Evolutionary conservation across 768 basidiomycete species (phyloP).

Genomic region (Lactarius trivialis): DNA sequence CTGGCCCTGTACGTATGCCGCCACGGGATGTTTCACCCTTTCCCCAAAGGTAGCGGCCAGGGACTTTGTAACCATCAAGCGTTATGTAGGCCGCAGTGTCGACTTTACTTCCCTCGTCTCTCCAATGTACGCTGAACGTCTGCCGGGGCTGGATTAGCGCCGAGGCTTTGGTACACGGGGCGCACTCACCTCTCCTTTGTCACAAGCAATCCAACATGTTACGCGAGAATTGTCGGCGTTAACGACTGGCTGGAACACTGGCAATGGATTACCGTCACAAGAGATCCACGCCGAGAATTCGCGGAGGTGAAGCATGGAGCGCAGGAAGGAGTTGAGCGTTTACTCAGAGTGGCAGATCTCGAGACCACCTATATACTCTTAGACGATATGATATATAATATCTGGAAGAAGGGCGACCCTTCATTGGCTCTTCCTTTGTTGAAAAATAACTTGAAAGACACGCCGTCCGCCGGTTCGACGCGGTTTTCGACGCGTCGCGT

Average conservation of each 20-base stretch:
- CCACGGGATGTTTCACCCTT: conserved; percentile 46
- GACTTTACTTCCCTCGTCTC: conserved; percentile 47
- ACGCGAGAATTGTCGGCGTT: conserved; percentile 40
- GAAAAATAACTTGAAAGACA: too few species aligned
- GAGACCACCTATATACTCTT: background rate
- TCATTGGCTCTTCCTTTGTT: background rate
- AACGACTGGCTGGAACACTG: conserved; percentile 50
- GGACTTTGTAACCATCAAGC: conserved; percentile 53
- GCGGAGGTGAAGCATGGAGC: conserved; percentile 38
- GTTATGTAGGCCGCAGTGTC: conserved; percentile 55
- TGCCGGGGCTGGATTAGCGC: conserved; percentile 25
- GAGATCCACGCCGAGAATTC: conserved; percentile 69
- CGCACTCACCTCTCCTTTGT: conserved; percentile 45
- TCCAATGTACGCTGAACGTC: conserved; percentile 60
- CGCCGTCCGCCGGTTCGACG: background rate
- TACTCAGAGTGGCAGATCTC: background rate
- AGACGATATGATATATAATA: background rate
- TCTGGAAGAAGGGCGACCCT: background rate
- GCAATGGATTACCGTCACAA: conserved; percentile 41
- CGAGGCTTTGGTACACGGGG: background rate
- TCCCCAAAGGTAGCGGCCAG: conserved; percentile 58
- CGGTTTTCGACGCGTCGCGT: background rate
- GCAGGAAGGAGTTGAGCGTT: background rate
- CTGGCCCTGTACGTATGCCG: conserved; percentile 45
- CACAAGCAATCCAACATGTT: conserved; percentile 65